Evolutionary conservation across 192 early-diverging fungal genomes (phyloP), one percentile per base, ranked within the genome.

Genomic region (Dissophora globulifera): DNA sequence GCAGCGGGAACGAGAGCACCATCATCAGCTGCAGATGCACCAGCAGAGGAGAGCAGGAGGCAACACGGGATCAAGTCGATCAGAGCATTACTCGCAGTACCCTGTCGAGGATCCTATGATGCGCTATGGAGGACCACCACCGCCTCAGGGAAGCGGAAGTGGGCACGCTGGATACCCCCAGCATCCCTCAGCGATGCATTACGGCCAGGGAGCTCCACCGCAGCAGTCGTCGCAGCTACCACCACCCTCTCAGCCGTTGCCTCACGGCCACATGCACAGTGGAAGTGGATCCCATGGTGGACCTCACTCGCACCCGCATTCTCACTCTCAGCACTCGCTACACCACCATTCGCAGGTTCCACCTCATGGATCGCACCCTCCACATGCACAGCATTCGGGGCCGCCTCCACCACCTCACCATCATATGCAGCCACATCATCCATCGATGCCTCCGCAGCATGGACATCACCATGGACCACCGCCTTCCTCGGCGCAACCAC

Each of bases 361-460:
- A 13, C n/a, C n/a, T n/a, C 66, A 68, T 29, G 53, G 56, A 32
- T 51, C 62, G 3, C 72, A 76, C 26, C 38, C 52, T 29, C 58
- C 53, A 30, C 72, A 76, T 40, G 27, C 43, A 2, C 68, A 70
- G 20, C 70, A 74, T 19, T 30, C 41, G 15, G 70, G 72, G n/a
- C 72, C 71, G 40, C 71, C 62, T 58, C 71, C 62, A 53, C 63
- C 72, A 16, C 50, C 72, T 19, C 72, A 76, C 33, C 72, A 76
- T 22, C 72, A 76, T 32, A 67, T 76, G 58, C 72, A 32, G 25
- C 61, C 54, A 23, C 63, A 58, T 23, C 72, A 76, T n/a, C 47
- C 49, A 12, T 67, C 72, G n/a, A 23, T 43, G 55, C 32, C 23
- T 12, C 45, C 38, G 25, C 67, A 69, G 31, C 57, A 60, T 27